Conservation (phyloP, 768 basidiomycete genomes). For the Lactarius tabidus region DNA sequence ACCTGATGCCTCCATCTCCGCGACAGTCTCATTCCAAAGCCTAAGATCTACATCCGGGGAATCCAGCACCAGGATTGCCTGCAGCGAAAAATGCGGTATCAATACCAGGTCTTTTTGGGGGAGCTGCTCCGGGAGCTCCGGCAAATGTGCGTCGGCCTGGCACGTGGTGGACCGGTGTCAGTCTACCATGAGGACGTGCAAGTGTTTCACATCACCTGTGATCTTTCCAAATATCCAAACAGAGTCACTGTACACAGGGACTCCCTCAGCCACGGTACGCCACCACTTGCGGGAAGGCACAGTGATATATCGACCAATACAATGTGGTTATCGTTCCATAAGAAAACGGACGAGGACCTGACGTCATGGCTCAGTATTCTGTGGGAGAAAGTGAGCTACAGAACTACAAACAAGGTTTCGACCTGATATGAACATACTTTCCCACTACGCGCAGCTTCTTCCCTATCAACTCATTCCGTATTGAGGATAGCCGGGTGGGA, state of each 20-base stretch:
- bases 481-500: constrained; percentile 21
- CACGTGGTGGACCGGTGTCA: not conserved
- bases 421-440: constrained; percentile 18
- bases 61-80: constrained; percentile 25
- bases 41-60: constrained; percentile 23
- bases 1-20: constrained; percentile 26
- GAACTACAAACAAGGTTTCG: not conserved
- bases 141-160: constrained; percentile 13
- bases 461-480: constrained; percentile 21
- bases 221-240: constrained; percentile 24
- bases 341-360: constrained; percentile 16
- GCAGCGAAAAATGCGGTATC: constrained; percentile 18
- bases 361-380: constrained; percentile 24
- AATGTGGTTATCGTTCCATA: constrained; percentile 20
- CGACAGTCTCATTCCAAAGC: constrained; percentile 24
- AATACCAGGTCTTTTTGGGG: constrained; percentile 10
- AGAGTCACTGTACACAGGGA: constrained; percentile 20
- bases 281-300: constrained; percentile 16
- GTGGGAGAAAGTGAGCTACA: not conserved
- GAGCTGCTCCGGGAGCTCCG: constrained; percentile 5
- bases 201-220: constrained; percentile 6
- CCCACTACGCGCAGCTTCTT: constrained; percentile 26
- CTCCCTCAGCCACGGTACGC: constrained; percentile 21
- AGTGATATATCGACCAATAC: constrained; percentile 24
- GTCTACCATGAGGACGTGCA: not conserved